Base-by-base conservation (phyloP, 768 basidiomycete species). In the Mycena alexandri region DNA sequence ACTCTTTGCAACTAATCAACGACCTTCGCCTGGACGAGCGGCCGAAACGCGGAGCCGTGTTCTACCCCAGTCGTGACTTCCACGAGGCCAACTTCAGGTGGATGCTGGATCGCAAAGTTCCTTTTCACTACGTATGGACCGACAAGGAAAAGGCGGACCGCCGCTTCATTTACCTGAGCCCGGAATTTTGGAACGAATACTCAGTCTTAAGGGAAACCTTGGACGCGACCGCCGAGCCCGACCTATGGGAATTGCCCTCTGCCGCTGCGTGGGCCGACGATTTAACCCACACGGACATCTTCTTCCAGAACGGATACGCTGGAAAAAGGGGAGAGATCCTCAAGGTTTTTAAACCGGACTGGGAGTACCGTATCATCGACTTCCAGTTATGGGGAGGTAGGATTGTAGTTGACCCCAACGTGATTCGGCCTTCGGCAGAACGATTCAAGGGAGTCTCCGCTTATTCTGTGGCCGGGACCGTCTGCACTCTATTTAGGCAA, bases 401-500 rank as follows among this genome's bases (percentile, higher is more conserved):
- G 7, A 3, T 17, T 22, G 3, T 52, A 2, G 8, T 3, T 3
- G 12, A 57, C 21, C 16, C 13, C 12, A 29, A 8, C 3, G 12
- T 11, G 13, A 57, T 57, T 10, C 22, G 55, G 1, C 41, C 55
- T 1, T 43, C 24, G 21, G 21, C 55, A 6, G 55, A 57, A 11
- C 9, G 55, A 5, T 57, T 57, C 42, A 24, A 57, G 9, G 55
- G 24, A 36, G 12, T n/a, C 19, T 33, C n/a, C 2, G 19, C 52
- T 5, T 5, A 8, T 12, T n/a, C 34, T 7, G n/a, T 6, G 12
- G 13, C 2, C 24, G 41, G 22, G 21, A 43, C 22, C 3, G 43
- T 57, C 6, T 57, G 43, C 41, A 57, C 19, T 3, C 43, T 43
- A 38, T 57, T 57, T n/a, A 5, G 55, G 19, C 55, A 57, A 22